Evolutionary conservation across 1,139 yeast species (phyloP), one percentile per base, ranked within the genome.

Genomic region (Blastobotrys aristatus): DNA sequence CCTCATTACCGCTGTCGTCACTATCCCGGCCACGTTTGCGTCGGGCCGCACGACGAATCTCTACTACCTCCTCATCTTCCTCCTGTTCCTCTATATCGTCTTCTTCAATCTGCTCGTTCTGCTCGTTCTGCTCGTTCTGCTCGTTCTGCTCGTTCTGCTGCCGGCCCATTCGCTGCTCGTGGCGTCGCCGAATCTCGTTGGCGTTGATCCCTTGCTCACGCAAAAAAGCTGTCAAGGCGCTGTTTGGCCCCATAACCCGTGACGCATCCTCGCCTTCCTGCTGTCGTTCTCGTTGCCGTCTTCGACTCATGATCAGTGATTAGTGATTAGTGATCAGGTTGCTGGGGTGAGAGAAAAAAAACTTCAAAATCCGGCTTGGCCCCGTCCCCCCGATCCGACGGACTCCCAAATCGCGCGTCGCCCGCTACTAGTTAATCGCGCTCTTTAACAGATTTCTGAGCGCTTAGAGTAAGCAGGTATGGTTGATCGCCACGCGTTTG

Each of bases 171-270:
- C 63, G 58, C 67, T 56, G 53, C 59, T 61, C 54, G 68, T 84
- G 78, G 56, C 95, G 71, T 46, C 75, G 68, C 56, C 90, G 74
- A 61, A 90, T 88, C 40, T 81, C 82, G 53, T 80, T 88, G 0
- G 97, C 86, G 60, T 71, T 85, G 66, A 90, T 90, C 36, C 97
- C 97, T 64, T 89, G 96, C 49, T 84, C 69, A 34, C 72, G 57
- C 50, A 70, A 56, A 46, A 70, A 70, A 59, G 69, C 71, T 1
- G 74, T 70, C 48, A 70, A 57, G 1, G 74, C 74, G 14, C 73
- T 69, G 57, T 69, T 70, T 47, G 68, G 68, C 32, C 68, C 68
- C 17, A 60, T 52, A 7, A 64, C 64, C 26, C 44, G 45, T 11
- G 46, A 43, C 1, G 43, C 49, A 24, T 48, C 48, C 0, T 41